These are phyloP conservation scores for Backusella psychrophila DNA, from an alignment of 192 early-diverging fungal genomes.

Conservation along the genomic window DNA sequence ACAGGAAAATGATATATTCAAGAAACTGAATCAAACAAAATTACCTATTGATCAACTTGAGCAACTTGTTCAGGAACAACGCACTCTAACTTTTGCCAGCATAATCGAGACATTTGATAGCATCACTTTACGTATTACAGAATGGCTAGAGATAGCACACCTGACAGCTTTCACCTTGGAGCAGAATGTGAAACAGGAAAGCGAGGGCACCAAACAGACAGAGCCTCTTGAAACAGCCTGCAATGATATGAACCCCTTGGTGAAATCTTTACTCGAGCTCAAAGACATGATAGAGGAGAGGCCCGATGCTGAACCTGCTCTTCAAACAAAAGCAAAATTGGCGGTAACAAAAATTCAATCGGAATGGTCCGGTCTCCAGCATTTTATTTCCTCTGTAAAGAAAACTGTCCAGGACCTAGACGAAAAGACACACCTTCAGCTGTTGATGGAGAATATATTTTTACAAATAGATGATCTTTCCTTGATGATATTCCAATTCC, in stretches of 20 bases:
- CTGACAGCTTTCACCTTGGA: conserved; percentile 52
- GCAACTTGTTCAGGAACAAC: not conserved
- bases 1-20: not conserved
- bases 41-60: not conserved
- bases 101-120: not conserved
- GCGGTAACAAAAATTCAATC: conserved; percentile 44
- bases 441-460: conserved; percentile 42
- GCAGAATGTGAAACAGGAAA: conserved; percentile 44
- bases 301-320: not conserved
- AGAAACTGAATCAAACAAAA: not conserved
- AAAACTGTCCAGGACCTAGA: conserved; percentile 42
- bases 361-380: conserved; percentile 55
- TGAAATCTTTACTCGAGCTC: conserved; percentile 45
- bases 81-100: not conserved
- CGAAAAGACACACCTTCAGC: conserved; percentile 31
- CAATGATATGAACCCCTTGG: conserved; percentile 42
- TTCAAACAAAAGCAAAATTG: not conserved
- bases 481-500: conserved; percentile 42
- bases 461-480: conserved; percentile 43
- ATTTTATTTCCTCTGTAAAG: conserved; percentile 52
- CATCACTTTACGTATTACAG: not conserved
- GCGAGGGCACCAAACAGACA: conserved; percentile 31
- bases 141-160: conserved; percentile 53
- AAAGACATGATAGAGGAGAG: conserved; percentile 23
- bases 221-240: conserved; percentile 40